Conservation (phyloP, 75 land plant species). For the Selaginella tamariscina region DNA sequence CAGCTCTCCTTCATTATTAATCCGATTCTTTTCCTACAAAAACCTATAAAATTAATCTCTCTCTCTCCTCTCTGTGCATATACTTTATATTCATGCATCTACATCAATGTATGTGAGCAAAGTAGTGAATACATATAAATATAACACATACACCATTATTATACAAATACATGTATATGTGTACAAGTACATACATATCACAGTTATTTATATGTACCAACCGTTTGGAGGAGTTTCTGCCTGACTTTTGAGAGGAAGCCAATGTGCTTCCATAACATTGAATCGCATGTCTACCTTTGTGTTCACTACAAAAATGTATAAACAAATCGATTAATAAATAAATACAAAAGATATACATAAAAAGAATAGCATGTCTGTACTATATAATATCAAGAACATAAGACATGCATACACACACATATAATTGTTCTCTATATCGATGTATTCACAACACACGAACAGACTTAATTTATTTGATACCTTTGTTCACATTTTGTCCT, state of each 20-base stretch:
- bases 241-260: conserved; percentile 67
- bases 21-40: conserved; percentile 80
- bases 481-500: too few relatives aligned
- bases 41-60: conserved; percentile 14
- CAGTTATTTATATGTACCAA: conserved; percentile 13
- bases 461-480: too few relatives aligned
- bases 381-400: too few relatives aligned
- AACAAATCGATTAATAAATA: too few relatives aligned
- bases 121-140: background rate
- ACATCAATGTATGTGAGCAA: background rate
- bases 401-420: too few relatives aligned
- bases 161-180: conserved; percentile 5
- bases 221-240: conserved; percentile 62
- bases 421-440: too few relatives aligned
- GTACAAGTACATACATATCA: background rate
- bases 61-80: background rate
- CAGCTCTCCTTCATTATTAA: conserved; percentile 95
- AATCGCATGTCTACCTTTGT: conserved; percentile 99
- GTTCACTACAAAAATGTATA: conserved; percentile 42
- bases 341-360: too few relatives aligned
- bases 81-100: background rate
- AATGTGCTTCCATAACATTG: conserved; percentile 73
- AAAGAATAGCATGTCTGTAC: too few relatives aligned
- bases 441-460: too few relatives aligned
- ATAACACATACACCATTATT: background rate